Base-by-base conservation (phyloP, 139 green algal species). In the Zygnema cylindricum region DNA sequence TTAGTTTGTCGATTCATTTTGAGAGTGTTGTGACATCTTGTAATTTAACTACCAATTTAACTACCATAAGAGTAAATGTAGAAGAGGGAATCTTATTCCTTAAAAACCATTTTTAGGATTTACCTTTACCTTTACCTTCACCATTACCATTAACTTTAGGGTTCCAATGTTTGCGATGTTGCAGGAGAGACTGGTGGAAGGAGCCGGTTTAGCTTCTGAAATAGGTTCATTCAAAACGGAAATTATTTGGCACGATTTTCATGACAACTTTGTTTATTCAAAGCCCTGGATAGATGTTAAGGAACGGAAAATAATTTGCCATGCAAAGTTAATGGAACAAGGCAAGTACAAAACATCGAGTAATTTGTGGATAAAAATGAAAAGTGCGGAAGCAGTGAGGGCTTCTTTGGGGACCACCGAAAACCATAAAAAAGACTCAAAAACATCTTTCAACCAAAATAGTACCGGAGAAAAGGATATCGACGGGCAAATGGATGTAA, bases 181-280 rank as follows among this genome's bases (percentile, higher is more conserved):
- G 2, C 77, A 84, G 77, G 38, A 73, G 77, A 35, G 25, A 43
- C 38, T 84, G 16, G 3, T 84, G 21, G 77, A 84, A 42, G 25
- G 22, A 54, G 35, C 77, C 38, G 38, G 35, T 49, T 3, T 63
- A 35, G 25, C 77, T 79, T 39, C 77, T 84, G 2, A 2, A 2
- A 7, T 39, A 84, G 77, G 25, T 25, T 16, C 75, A 33, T 36
- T 55, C 41, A 84, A 57, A 22, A 42, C 55, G 2, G 40, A 69
- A 36, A 55, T 41, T 69, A 22, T 69, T 2, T 69, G 35, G 77
- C 77, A 84, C 77, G 25, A 84, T 54, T 84, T 69, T 54, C 35
- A 35, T 2, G 77, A 84, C 33, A 84, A 84, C 25, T 84, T 84
- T 7, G 40, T 63, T 11, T 84, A 54, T 54, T 84, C 77, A 21